Evolutionary conservation across 306 rosid species (phyloP).

Genomic region (Sechiopsis laciniata): DNA sequence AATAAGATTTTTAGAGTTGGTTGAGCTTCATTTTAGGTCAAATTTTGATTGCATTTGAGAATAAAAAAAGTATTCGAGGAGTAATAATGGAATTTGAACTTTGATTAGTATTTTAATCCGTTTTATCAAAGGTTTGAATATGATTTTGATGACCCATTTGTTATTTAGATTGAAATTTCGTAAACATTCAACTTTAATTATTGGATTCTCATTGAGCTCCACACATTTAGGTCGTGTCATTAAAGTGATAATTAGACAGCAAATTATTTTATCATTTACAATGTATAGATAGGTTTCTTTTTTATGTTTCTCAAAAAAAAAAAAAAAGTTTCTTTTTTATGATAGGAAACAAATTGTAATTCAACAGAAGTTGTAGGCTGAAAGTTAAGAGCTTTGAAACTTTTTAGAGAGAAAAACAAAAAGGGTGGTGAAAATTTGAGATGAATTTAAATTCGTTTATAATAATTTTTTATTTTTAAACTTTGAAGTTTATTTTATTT

Average conservation of each 20-base stretch:
- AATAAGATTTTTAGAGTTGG: not conserved
- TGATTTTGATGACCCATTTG: not conserved
- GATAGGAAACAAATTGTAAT: not conserved
- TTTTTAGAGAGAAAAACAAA: not conserved
- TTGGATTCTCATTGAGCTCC: constrained; percentile 13
- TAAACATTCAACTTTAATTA: not conserved
- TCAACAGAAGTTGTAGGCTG: not conserved
- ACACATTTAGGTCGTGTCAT: constrained; percentile 10
- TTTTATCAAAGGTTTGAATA: not conserved
- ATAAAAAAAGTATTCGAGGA: not conserved
- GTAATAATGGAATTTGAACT: constrained; percentile 6
- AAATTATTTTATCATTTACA: not conserved
- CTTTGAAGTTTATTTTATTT: too few species aligned
- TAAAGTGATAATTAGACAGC: not conserved
- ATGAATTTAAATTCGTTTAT: not conserved
- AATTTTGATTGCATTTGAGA: not conserved
- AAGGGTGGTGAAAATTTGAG: constrained; percentile 32
- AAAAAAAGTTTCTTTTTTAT: not conserved
- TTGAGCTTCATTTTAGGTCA: constrained; percentile 2
- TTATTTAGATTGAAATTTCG: not conserved
- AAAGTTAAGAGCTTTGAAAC: not conserved
- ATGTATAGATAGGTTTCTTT: not conserved
- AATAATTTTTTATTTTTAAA: too few species aligned
- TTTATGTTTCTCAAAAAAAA: too few species aligned
- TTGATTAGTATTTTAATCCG: not conserved